phyloP scores from a whole-genome alignment of 352 stramenopile genomes.

The Phytopythium chamaehyphon region DNA sequence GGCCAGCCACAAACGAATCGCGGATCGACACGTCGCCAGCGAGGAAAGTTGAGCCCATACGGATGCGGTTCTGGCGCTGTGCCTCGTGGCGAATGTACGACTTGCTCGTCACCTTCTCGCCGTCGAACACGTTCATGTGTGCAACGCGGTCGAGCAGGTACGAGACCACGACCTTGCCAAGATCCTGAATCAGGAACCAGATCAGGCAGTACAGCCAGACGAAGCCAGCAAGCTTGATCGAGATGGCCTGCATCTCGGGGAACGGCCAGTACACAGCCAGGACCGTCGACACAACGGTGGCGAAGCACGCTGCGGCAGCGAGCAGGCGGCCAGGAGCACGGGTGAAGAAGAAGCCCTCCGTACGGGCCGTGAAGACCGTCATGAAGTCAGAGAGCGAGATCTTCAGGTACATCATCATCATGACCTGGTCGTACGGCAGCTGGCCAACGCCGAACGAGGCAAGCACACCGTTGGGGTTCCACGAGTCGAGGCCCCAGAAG shows the following conservation, averaged over 20 bases:
- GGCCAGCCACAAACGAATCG: constrained; percentile 75
- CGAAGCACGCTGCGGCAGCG: constrained; percentile 65
- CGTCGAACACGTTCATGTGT: constrained; percentile 53
- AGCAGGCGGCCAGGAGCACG: constrained; percentile 68
- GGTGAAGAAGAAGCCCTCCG: constrained; percentile 79
- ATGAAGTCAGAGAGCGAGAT: constrained; percentile 93
- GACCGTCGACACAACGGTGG: constrained; percentile 75
- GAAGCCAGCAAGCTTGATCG: constrained; percentile 61
- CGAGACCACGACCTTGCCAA: constrained; percentile 63
- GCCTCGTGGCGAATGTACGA: constrained; percentile 57
- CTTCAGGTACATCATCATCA: constrained; percentile 94
- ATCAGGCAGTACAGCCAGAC: constrained; percentile 89
- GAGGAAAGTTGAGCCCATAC: constrained; percentile 58
- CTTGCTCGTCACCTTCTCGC: constrained; percentile 55
- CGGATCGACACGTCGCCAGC: constrained; percentile 56
- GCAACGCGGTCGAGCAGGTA: constrained; percentile 57
- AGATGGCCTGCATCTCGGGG: constrained; percentile 72
- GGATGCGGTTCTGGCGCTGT: constrained; percentile 75
- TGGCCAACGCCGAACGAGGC: constrained; percentile 48
- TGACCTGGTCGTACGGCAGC: constrained; percentile 87
- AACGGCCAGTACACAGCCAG: constrained; percentile 86
- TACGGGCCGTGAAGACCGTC: constrained; percentile 89
- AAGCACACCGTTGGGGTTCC: constrained; percentile 66
- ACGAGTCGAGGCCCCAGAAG: constrained; percentile 83
- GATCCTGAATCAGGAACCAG: constrained; percentile 88